Base-by-base conservation (phyloP, 495 filamentous ascomycete species). In the Daldinia grandis region DNA sequence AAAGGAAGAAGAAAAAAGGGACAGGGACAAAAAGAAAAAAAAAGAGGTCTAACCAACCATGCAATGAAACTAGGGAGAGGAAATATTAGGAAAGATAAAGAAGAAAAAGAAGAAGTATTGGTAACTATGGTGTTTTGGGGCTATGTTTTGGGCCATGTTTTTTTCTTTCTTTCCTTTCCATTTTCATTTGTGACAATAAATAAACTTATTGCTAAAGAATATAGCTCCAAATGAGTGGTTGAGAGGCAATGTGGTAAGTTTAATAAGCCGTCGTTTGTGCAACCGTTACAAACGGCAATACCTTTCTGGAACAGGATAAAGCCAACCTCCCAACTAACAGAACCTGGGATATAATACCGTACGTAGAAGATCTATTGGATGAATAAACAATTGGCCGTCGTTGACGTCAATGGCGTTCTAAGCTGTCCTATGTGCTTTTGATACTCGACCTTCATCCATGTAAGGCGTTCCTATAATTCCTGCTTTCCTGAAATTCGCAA, bases 371-470 rank as follows among this genome's bases (percentile, higher is more conserved):
- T 21, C 24, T 12, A 21, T 21, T 47, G 31, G 5, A 50, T 21
- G 24, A 59, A n/a, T n/a, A 40, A 21, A 28, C 4, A 35, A 60
- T 37, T 25, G 49, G 30, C 15, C 14, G 12, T 49, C 49, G 54
- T 64, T 72, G 69, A 72, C 69, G 64, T 72, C 69, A 67, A 72
- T 64, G 69, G 69, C 69, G 64, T 58, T 38, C 28, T 31, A 33
- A 54, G 35, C 38, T 27, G 10, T 47, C 30, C 59, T 64, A 40
- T 54, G 47, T 28, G 31, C 28, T 28, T 47, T 68, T 53, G 56
- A 64, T 27, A 51, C 38, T 67, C 53, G 54, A 30, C 47, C 4
- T 53, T 35, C 62, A 35, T 19, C 69, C 64, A 67, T 67, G 64
- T 24, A 67, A 71, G 19, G 30, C 17, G 12, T 33, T 37, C 50